Evolutionary conservation across 768 basidiomycete genomes (phyloP), one percentile per base, ranked within the genome.

Genomic region (Dioszegia crocea): DNA sequence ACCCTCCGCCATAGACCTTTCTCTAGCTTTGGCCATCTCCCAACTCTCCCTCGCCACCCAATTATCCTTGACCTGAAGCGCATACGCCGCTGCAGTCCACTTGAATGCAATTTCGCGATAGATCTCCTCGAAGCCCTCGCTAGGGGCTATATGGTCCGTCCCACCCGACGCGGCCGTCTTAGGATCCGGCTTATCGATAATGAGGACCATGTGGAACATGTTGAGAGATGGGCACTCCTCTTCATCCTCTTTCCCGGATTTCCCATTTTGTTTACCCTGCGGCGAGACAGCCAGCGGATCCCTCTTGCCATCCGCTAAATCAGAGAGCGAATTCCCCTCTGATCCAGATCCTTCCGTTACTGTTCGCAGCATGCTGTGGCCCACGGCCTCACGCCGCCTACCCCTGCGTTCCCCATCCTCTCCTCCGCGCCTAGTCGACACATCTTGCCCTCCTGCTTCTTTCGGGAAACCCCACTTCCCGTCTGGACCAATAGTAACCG

Each of bases 41-140:
- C 88, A 88, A 30, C 88, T 88, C 72, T 97, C 87, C 43, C 78
- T 76, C 61, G 91, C 89, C 1, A 99, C 88, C 76, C 88, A 97
- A 70, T 88, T 87, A 30, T 85, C 85, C 51, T 87, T 76, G 3
- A 90, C 86, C 77, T 99, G 94, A 71, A 96, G 87, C 71, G 91
- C 88, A 66, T 87, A 93, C 43, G 97, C 80, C 9, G 93, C 91
- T 5, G 94, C 96, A 1, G 93, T 91, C 62, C 91, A 80, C 2
- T 88, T 87, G 78, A 93, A 93, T 0, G 86, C 87, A 56, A 94
- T 83, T 70, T 92, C 91, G 61, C 89, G 84, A 70, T 96, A 96
- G 38, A 96, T 83, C 45, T 86, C 84, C 70, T 94, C 89, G 40
- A 71, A 74, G 39, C 71, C 57, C 12, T 52, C 50, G 33, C 56